A percentile compares a stretch with the other conserved stretches of the same genome.
Evolutionary conservation across 768 basidiomycete genomes (phyloP).

Genomic region (Roridomyces roridus): DNA sequence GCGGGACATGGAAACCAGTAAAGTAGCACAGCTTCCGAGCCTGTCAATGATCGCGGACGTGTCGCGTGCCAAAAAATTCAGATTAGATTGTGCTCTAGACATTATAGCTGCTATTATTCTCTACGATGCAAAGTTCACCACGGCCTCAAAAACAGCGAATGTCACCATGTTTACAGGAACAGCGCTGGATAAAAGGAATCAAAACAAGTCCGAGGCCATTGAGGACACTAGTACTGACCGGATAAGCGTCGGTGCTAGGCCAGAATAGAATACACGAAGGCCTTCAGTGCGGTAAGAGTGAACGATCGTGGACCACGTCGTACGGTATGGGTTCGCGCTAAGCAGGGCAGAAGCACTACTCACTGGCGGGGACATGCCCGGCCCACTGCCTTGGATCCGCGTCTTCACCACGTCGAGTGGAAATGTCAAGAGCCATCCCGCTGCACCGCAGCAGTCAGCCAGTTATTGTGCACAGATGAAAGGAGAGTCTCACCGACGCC

Average conservation of each 20-base stretch:
- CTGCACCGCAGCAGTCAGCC: constrained; percentile 28
- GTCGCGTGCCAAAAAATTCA: no score
- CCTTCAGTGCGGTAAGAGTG: constrained; percentile 73
- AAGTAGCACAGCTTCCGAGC: not conserved
- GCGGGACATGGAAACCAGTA: constrained; percentile 13
- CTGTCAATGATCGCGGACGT: not conserved
- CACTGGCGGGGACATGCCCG: not conserved
- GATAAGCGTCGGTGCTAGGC: constrained; percentile 81
- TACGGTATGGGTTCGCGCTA: constrained; percentile 58
- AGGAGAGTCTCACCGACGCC: constrained; percentile 52
- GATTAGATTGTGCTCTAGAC: no score
- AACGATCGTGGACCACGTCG: constrained; percentile 61
- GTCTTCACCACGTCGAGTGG: constrained; percentile 93
- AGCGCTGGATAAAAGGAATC: constrained; percentile 52
- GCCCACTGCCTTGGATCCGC: constrained; percentile 69
- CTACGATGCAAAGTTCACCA: constrained; percentile 43
- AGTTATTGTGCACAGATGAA: not conserved
- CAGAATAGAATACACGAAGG: constrained; percentile 71
- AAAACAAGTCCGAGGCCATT: constrained; percentile 5
- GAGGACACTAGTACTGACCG: constrained; percentile 67
- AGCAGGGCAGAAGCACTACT: no score
- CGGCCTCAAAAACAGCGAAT: constrained; percentile 73
- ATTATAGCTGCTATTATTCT: not conserved
- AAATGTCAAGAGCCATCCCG: constrained; percentile 84
- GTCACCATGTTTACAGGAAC: constrained; percentile 88